Evolutionary conservation across 176 grass and related monocot species (phyloP), one percentile per base, ranked within the genome.

Genomic region (Musa beccarii): DNA sequence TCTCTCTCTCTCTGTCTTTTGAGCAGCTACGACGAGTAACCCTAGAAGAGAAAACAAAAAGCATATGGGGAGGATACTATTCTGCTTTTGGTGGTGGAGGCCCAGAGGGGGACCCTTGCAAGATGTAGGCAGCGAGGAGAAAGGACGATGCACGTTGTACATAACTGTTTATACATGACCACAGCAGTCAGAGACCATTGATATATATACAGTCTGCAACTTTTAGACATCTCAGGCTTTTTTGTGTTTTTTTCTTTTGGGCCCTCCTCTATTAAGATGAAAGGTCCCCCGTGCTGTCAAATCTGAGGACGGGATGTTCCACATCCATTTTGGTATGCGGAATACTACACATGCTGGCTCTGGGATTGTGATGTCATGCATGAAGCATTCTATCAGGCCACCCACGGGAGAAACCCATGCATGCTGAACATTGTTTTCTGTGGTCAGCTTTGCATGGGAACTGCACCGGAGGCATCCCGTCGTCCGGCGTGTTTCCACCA

Each of bases 351-450:
- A n/a, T 21, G 57, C 2, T 61, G 57, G 17, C 7, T 61, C 17
- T 13, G n/a, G 51, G 29, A 83, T 54, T 73, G 76, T 71, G 66
- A 77, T 53, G 83, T 80, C 62, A 56, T 69, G 69, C 57, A 22
- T 73, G 80, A 79, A 80, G 49, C 56, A 83, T 77, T 77, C 74
- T 68, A 72, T 61, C 69, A 83, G 69, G 50, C 8, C 19, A 80
- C 2, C 28, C 28, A 29, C 3, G 28, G 28, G 28, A 29, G 51
- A 57, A 78, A 62, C 76, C 55, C 78, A 84, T 87, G 88, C 85
- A 43, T 6, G 34, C 87, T 90, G 79, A 80, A 80, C 88, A 85
- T 87, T 69, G 85, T 87, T 85, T 82, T 85, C 72, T 55, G 82
- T 84, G 82, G 79, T 76, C 4, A 6, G 55, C 55, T 17, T 59